Evolutionary conservation across 1,284 basidiomycete species (phyloP).

Genomic region (Trichosporon ovoides): DNA sequence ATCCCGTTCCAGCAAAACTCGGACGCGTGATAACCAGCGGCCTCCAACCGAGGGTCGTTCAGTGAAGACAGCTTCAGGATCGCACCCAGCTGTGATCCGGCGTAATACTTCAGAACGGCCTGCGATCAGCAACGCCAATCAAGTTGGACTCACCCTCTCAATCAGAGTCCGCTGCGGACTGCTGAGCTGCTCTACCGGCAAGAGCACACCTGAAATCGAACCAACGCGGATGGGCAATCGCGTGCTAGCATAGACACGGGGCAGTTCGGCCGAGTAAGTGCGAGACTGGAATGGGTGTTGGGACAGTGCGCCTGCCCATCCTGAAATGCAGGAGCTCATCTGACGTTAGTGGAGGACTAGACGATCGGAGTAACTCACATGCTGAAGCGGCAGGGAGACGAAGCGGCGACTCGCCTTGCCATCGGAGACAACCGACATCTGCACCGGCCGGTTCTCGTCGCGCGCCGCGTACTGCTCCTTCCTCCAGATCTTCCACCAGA

Average conservation of each 20-base stretch:
- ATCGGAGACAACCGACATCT: not conserved
- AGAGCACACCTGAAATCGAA: not conserved
- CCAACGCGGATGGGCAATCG: not conserved
- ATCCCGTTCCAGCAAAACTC: not conserved
- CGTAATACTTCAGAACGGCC: not conserved
- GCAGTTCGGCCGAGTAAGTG: not conserved
- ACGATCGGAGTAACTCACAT: not conserved
- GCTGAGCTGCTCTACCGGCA: not conserved
- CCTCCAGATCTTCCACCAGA: constrained; percentile 4
- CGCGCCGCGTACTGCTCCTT: not conserved
- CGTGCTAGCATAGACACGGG: not conserved
- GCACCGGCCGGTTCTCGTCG: not conserved
- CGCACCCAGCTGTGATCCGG: not conserved
- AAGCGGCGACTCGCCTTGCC: not conserved
- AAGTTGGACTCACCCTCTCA: not conserved
- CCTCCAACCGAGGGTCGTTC: not conserved
- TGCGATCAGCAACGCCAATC: not conserved
- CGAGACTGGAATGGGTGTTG: not conserved
- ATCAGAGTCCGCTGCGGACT: not conserved
- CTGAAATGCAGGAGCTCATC: not conserved
- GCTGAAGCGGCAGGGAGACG: not conserved
- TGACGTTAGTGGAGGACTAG: not conserved
- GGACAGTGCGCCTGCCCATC: not conserved
- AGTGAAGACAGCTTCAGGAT: not conserved
- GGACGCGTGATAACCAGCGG: not conserved